Conservation (phyloP, 192 early-diverging fungal species). For the Backusella parvicylindrica region DNA sequence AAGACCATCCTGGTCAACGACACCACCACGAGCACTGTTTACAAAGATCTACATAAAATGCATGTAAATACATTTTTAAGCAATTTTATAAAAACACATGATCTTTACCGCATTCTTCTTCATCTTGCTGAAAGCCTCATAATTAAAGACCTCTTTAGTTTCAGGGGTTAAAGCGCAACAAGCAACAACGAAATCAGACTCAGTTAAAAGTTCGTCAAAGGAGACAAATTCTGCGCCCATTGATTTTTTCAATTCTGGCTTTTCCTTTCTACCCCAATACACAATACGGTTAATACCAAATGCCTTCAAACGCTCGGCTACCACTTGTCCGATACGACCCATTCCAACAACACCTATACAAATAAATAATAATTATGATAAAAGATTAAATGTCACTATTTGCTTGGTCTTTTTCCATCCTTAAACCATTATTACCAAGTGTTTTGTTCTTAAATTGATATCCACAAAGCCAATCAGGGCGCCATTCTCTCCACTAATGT, state of each 20-base stretch:
- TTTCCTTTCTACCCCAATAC: conserved; percentile 58
- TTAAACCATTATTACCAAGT: conserved; percentile 22
- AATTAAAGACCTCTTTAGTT: conserved; percentile 71
- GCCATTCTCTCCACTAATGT: conserved; percentile 59
- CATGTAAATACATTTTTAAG: background rate
- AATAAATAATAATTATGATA: too few relatives aligned
- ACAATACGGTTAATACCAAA: conserved; percentile 67
- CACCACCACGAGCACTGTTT: conserved; percentile 77
- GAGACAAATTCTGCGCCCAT: conserved; percentile 48
- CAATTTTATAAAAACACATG: background rate
- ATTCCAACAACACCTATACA: conserved; percentile 73
- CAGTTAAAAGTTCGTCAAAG: conserved; percentile 56
- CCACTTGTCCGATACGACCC: conserved; percentile 77
- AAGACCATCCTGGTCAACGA: conserved; percentile 70
- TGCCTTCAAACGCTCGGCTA: conserved; percentile 61
- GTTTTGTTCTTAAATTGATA: conserved; percentile 72
- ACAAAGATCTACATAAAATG: conserved; percentile 59
- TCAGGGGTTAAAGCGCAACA: conserved; percentile 72
- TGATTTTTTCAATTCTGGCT: conserved; percentile 39
- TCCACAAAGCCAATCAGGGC: conserved; percentile 65
- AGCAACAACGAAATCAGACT: conserved; percentile 72
- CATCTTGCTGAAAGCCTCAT: conserved; percentile 64
- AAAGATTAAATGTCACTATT: background rate
- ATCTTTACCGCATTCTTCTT: conserved; percentile 50
- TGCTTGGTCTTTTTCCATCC: background rate